These are phyloP conservation scores for Nitzschia palea DNA, from an alignment of 108 stramenopile genomes.

Conservation along the genomic window DNA sequence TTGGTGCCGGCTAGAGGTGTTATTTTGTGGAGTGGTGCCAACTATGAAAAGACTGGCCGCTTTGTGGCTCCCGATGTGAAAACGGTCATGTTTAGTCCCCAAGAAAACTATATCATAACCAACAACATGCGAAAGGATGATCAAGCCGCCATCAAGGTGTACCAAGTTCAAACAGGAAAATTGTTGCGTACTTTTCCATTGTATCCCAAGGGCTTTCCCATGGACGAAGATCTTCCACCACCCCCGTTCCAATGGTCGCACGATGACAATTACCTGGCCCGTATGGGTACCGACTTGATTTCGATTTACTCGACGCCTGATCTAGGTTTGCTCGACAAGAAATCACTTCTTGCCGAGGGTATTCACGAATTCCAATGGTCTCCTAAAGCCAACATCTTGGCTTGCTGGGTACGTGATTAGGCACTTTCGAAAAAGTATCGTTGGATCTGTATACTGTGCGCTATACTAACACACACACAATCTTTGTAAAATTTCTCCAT, in stretches of 20 bases:
- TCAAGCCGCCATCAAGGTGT: constrained; percentile 86
- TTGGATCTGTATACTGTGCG: neutral
- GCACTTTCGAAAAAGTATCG: neutral
- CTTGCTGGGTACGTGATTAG: constrained; percentile 82
- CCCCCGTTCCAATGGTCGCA: constrained; percentile 93
- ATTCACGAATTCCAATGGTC: constrained; percentile 95
- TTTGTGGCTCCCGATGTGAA: constrained; percentile 90
- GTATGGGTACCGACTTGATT: constrained; percentile 91
- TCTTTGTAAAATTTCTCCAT: constrained; percentile 3
- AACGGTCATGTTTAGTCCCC: constrained; percentile 73
- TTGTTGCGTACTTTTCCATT: constrained; percentile 84
- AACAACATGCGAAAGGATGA: constrained; percentile 78
- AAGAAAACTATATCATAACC: constrained; percentile 91
- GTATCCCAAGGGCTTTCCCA: constrained; percentile 51
- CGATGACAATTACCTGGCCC: constrained; percentile 93
- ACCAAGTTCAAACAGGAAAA: constrained; percentile 84
- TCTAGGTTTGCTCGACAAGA: constrained; percentile 90
- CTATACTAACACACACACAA: neutral
- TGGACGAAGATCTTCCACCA: constrained; percentile 40
- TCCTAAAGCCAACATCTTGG: constrained; percentile 88
- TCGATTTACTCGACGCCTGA: constrained; percentile 89
- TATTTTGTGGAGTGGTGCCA: constrained; percentile 92
- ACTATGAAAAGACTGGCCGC: constrained; percentile 87
- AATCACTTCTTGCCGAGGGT: constrained; percentile 87
- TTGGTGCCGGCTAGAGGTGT: constrained; percentile 90